These are phyloP conservation scores for Cercospora sp. DNA, from an alignment of 2,329 filamentous ascomycete species.

Conservation along the genomic window DNA sequence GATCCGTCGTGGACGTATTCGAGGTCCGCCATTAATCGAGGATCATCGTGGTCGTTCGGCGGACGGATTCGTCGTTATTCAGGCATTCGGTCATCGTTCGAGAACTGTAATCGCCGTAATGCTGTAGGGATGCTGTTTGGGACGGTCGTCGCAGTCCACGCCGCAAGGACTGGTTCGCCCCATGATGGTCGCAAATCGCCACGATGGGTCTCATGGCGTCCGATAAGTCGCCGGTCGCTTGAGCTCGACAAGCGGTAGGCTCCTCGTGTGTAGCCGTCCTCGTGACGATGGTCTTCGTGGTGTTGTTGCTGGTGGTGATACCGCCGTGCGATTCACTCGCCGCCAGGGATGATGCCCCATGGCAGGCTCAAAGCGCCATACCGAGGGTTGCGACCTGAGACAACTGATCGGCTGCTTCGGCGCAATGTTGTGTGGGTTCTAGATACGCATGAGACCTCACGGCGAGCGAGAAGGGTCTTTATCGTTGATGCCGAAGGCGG, in stretches of 20 bases:
- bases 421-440: not conserved
- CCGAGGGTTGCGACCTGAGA: not conserved
- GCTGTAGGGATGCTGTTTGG: no score
- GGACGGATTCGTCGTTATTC: not conserved
- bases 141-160: no score
- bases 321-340: not conserved
- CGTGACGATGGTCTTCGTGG: not conserved
- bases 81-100: no score
- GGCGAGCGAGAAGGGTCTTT: not conserved
- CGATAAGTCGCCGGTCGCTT: not conserved
- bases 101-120: no score
- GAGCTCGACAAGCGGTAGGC: not conserved
- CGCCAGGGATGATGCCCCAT: not conserved
- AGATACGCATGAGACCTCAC: not conserved
- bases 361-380: not conserved
- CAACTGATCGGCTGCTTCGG: not conserved
- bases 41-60: not conserved
- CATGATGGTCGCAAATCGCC: not conserved
- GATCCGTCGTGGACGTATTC: not conserved
- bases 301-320: not conserved
- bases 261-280: not conserved
- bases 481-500: not conserved
- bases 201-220: not conserved
- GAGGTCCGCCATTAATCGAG: not conserved
- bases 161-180: not conserved